A percentile compares a stretch with the other conserved stretches of the same genome.
These are phyloP conservation scores for Neurospora sp. DNA, from an alignment of 495 filamentous ascomycete genomes.

Conservation along the genomic window DNA sequence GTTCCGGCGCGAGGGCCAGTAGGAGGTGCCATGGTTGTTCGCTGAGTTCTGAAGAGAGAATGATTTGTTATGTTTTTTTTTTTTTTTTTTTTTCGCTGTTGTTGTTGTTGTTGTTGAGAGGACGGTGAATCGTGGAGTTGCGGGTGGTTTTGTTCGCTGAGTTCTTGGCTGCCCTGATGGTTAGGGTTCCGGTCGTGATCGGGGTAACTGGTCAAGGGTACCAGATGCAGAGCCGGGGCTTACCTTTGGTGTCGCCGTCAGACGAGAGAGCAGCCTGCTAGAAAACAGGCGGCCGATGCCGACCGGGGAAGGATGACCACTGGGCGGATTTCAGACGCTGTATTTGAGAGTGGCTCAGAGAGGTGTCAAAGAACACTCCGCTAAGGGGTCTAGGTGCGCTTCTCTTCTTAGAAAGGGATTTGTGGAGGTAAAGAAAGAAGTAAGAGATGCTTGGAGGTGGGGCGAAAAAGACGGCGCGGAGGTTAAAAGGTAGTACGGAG, in stretches of 20 bases:
- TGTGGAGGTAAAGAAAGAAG: not conserved
- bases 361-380: not conserved
- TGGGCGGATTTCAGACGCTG: not conserved
- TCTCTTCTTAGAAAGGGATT: not conserved
- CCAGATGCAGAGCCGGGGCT: not conserved
- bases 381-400: not conserved
- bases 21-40: constrained; percentile 30
- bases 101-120: not conserved
- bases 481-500: not conserved
- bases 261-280: not conserved
- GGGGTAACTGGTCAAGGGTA: not conserved
- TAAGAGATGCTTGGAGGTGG: not conserved
- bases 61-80: not conserved
- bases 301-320: not conserved
- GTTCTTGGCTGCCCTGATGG: not conserved
- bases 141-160: not conserved
- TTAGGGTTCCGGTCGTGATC: not conserved
- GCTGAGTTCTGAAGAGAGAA: not conserved
- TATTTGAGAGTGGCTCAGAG: not conserved
- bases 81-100: not conserved
- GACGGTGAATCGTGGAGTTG: not conserved
- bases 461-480: not conserved
- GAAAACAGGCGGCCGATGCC: not conserved
- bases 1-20: constrained; percentile 19
- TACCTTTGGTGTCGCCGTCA: not conserved